Evolutionary conservation across 768 basidiomycete species (phyloP), one percentile per base, ranked within the genome.

Genomic region (Pisolithus albus): DNA sequence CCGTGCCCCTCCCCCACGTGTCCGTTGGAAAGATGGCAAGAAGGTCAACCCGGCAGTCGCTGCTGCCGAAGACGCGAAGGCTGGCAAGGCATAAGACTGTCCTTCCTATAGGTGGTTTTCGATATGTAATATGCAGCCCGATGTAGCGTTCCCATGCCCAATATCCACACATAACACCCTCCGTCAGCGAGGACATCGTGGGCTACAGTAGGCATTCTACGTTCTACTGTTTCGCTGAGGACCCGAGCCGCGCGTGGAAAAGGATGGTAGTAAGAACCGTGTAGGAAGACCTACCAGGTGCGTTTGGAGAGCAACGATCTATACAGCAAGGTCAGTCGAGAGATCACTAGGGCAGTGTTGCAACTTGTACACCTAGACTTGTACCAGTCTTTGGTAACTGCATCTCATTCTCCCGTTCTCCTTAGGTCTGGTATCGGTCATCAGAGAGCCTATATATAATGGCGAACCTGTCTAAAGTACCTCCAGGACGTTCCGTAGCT

Each of bases 21-120:
- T 97, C 59, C 80, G 95, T 61, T 97, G 92, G 92, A 93, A 92
- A 73, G 88, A 91, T 67, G 86, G 85, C 55, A 90, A 96, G 82
- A 91, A 92, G 79, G 85, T 94, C 71, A 95, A 95, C 77, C 88
- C 92, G 42, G 93, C 93, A 50, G 93, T 96, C 34, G 87, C 83
- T 43, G 93, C 92, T 55, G 93, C 93, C 21, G 88, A 92, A 74
- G 92, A 88, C 49, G 87, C 86, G 28, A 88, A 89, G 70, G 83
- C 79, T 38, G 69, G 65, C 59, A 82, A 82, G 62, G 77, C 80
- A 63, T 83, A 48, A 68, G 50, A 76, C 24, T 24, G 23, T 44
- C 19, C 10, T 34, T 11, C 23, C 10, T 15, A 26, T 28, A 30
- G 43, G 26, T 28, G 43, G 43, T 45, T 45, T 45, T 44, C 15